Conservation (phyloP, 2,329 filamentous ascomycete genomes). For the Chaetomiaceae sp. region DNA sequence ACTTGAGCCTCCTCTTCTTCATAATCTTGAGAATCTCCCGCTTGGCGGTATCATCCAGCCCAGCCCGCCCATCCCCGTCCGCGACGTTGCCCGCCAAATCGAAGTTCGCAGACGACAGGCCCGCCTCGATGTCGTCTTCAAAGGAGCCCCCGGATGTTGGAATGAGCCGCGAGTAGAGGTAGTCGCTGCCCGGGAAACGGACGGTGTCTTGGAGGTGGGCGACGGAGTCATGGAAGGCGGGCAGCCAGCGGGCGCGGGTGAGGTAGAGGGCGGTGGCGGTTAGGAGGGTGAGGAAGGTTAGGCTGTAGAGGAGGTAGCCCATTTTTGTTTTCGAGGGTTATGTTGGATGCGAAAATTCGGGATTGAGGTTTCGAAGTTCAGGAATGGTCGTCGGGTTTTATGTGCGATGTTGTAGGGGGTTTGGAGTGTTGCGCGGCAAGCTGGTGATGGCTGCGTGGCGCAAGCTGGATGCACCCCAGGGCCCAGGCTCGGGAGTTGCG, state of each 20-base stretch:
- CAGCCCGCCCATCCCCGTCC: constrained; percentile 70
- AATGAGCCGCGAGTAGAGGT: constrained; percentile 71
- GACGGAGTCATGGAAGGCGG: constrained; percentile 53
- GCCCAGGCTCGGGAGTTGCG: constrained; percentile 2
- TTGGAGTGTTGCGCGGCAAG: background rate
- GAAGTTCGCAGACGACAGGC: constrained; percentile 78
- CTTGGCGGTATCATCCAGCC: constrained; percentile 78
- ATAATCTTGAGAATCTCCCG: constrained; percentile 82
- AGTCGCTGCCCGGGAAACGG: constrained; percentile 45
- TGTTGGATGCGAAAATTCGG: background rate
- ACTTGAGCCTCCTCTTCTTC: constrained; percentile 75
- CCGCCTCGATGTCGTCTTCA: constrained; percentile 79
- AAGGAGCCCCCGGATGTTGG: constrained; percentile 57
- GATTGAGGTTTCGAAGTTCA: background rate
- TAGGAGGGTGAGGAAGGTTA: constrained; percentile 68
- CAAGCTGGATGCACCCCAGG: background rate
- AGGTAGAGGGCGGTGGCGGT: constrained; percentile 73
- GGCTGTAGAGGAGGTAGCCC: constrained; percentile 75
- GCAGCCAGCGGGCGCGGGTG: constrained; percentile 73
- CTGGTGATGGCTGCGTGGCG: background rate
- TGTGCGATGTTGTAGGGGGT: background rate
- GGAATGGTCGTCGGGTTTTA: background rate
- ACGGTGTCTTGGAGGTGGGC: constrained; percentile 34
- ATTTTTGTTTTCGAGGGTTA: constrained; percentile 32
- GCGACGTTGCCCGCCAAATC: constrained; percentile 77